Base-by-base conservation (phyloP, 768 basidiomycete genomes). In the Crassisporium funariophilum region DNA sequence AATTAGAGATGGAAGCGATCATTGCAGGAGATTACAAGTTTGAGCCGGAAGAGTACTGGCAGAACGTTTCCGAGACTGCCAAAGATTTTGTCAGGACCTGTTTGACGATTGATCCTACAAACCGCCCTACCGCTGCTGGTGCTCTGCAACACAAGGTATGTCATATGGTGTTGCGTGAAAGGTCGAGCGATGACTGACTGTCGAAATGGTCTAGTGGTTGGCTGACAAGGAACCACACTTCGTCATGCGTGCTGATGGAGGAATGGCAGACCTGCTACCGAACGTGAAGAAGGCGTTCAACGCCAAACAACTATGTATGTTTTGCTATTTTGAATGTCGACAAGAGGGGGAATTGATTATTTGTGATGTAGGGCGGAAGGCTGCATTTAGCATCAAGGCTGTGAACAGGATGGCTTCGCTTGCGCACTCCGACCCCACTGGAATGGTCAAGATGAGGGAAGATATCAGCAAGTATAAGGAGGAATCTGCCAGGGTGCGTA, bases 1-100 rank as follows among this genome's bases (percentile, higher is more conserved):
- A 81, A 58, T 82, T 84, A 53, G 95, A 98, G 71, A 95, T 94
- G 86, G 85, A 95, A 60, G 95, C 95, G 24, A 98, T 98, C 73
- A 84, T 94, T 39, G 80, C 81, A 0, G 94, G 92, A 5, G 91
- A 97, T 69, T 98, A 92, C 72, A 86, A 86, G 62, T 98, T 98
- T 61, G 76, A 73, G 46, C 70, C 74, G 56, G 82, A 74, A 56
- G 91, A 91, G 59, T 93, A 93, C 65, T 94, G 93, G 91, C 75
- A 64, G 33, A 87, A 86, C 57, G 91, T 94, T n/a, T 86, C 87
- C 2, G 74, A 81, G 43, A 79, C 87, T 4, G 95, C 93, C 1
- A 84, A 85, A 47, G 79, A 84, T 55, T 99, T 99, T 64, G 88
- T 99, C 44, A 61, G 67, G 7, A 66, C 73, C 34, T 98, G 95